Conservation (phyloP, 176 grass and related monocot species). For the Raddia distichophylla region DNA sequence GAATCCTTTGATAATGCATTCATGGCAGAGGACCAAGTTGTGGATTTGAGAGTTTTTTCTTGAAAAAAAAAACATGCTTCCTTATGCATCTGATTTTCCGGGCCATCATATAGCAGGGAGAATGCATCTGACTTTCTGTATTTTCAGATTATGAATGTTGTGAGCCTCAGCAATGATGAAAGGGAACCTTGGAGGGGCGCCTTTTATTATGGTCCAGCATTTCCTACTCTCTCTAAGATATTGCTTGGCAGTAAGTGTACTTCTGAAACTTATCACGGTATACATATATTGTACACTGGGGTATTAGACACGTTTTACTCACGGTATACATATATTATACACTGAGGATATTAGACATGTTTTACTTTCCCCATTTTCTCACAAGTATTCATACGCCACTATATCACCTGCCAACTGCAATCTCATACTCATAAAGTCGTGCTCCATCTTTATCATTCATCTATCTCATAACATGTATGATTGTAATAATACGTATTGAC, state of each 20-base stretch:
- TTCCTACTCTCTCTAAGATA: constrained; percentile 80
- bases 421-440: constrained; percentile 11
- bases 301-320: not conserved
- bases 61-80: constrained; percentile 8
- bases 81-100: not conserved
- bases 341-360: not conserved
- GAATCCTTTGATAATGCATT: constrained; percentile 14
- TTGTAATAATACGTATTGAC: not conserved
- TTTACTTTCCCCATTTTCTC: not conserved
- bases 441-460: constrained; percentile 2
- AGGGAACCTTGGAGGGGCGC: constrained; percentile 54
- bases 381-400: constrained; percentile 22
- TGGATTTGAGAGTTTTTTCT: not conserved
- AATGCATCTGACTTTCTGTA: constrained; percentile 32
- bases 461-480: constrained; percentile 24
- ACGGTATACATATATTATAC: no score
- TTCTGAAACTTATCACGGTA: not conserved
- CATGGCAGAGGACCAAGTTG: constrained; percentile 3
- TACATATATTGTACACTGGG: not conserved
- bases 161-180: constrained; percentile 52
- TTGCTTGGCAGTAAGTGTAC: constrained; percentile 71
- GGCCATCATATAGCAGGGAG: constrained; percentile 7
- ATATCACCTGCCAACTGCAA: not conserved
- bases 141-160: constrained; percentile 59
- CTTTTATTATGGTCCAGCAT: constrained; percentile 81